A percentile compares a stretch with the other conserved stretches of the same genome.
phyloP scores from a whole-genome alignment of 441 rosid species.

The Pelargonium exstipulatum region DNA sequence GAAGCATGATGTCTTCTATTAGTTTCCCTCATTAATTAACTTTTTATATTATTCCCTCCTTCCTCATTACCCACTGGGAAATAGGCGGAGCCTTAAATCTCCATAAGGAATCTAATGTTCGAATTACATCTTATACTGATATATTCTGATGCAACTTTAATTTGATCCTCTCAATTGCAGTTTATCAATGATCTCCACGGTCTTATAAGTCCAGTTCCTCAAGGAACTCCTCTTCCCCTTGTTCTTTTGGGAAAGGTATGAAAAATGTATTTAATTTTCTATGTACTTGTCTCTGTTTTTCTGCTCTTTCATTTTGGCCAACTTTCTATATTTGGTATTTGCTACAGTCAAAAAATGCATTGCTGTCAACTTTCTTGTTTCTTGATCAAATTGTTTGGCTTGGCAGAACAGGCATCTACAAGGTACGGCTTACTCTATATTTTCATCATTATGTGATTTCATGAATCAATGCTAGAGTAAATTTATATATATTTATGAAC shows the following conservation, averaged over 20 bases:
- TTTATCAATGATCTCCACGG: constrained; percentile 87
- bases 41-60: neutral
- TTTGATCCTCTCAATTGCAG: constrained; percentile 39
- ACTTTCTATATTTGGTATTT: constrained; percentile 18
- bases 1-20: neutral
- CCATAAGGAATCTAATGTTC: constrained; percentile 3
- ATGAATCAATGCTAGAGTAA: neutral
- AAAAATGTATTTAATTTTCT: neutral
- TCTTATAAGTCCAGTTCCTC: constrained; percentile 81
- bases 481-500: neutral
- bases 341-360: constrained; percentile 82
- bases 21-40: neutral
- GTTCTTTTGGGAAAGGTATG: constrained; percentile 82
- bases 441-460: constrained; percentile 1
- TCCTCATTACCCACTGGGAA: neutral
- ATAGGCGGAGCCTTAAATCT: neutral
- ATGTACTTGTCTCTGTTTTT: neutral
- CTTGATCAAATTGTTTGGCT: constrained; percentile 98
- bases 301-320: constrained; percentile 7
- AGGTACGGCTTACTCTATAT: constrained; percentile 38
- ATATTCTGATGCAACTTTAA: constrained; percentile 12
- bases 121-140: neutral
- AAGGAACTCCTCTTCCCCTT: constrained; percentile 86
- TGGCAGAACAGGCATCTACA: constrained; percentile 80
- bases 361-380: constrained; percentile 82